Conservation (phyloP, 2,329 filamentous ascomycete genomes). For the Rhynchosporium agropyri region DNA sequence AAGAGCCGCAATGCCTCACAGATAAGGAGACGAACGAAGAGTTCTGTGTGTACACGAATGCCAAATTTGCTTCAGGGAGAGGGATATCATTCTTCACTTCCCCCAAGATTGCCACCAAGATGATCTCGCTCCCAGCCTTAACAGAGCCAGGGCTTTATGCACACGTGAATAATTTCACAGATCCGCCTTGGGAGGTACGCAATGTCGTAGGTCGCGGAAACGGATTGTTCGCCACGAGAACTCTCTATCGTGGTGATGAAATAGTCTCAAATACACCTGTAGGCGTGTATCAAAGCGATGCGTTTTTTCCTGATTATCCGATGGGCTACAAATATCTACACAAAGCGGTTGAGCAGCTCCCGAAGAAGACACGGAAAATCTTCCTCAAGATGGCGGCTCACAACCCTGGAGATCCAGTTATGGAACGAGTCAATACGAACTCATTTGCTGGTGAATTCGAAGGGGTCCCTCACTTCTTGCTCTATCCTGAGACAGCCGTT, state of each 20-base stretch:
- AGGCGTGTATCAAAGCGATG: conserved; percentile 36
- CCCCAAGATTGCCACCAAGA: conserved; percentile 29
- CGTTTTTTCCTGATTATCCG: conserved; percentile 32
- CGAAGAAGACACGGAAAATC: conserved; percentile 28
- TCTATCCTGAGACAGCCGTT: conserved; percentile 40
- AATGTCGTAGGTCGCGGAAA: conserved; percentile 36
- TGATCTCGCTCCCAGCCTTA: conserved; percentile 34
- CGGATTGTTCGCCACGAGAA: conserved; percentile 37
- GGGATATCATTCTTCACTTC: conserved; percentile 40
- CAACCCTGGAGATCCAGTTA: conserved; percentile 33
- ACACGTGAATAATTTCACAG: conserved; percentile 30
- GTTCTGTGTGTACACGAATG: conserved; percentile 39
- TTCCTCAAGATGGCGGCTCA: conserved; percentile 33
- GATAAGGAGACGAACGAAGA: conserved; percentile 26
- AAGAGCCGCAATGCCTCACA: conserved; percentile 30
- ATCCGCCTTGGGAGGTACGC: conserved; percentile 35
- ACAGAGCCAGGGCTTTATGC: conserved; percentile 23
- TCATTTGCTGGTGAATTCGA: conserved; percentile 38
- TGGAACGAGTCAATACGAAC: conserved; percentile 41
- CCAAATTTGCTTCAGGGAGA: conserved; percentile 34
- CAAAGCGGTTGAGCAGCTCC: conserved; percentile 35
- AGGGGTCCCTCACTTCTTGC: conserved; percentile 33
- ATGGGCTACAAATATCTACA: conserved; percentile 34
- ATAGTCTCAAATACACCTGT: conserved; percentile 36
- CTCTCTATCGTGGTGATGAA: conserved; percentile 35